Evolutionary conservation across 352 stramenopile genomes (phyloP).

Genomic region (Phytophthora fragariae): DNA sequence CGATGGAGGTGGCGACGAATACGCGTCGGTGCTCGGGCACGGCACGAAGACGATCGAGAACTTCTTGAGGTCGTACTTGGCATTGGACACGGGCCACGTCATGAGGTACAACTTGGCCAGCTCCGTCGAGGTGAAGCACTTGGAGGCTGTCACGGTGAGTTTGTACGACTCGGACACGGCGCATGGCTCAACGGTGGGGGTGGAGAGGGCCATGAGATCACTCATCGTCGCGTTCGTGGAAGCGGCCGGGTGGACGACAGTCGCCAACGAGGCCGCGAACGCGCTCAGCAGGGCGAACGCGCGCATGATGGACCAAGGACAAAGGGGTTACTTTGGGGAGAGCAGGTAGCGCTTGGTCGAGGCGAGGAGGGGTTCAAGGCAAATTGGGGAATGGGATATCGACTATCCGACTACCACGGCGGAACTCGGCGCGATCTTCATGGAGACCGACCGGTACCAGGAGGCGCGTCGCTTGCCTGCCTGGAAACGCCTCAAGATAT

Average conservation of each 20-base stretch:
- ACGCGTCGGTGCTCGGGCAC: background rate
- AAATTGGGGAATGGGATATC: background rate
- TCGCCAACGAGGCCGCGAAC: background rate
- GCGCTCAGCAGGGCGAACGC: slow-evolving; percentile 1
- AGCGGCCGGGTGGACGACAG: background rate
- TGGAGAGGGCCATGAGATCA: background rate
- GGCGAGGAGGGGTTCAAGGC: background rate
- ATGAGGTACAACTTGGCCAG: background rate
- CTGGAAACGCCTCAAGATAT: background rate
- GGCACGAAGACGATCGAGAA: background rate
- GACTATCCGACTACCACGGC: background rate
- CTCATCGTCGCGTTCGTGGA: background rate
- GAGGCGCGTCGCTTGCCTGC: background rate
- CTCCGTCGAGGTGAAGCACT: slow-evolving; percentile 3
- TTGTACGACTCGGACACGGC: slow-evolving; percentile 5
- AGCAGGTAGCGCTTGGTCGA: background rate
- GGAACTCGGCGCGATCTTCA: background rate
- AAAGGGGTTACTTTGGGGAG: background rate
- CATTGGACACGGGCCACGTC: slow-evolving; percentile 19
- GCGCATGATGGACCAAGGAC: slow-evolving; percentile 1
- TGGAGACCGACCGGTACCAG: background rate
- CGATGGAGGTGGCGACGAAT: background rate
- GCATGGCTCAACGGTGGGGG: background rate
- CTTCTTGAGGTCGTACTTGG: slow-evolving; percentile 2
- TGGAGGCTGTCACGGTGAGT: slow-evolving; percentile 1